phyloP scores from a whole-genome alignment of 2,329 filamentous ascomycete genomes.

The Fusarium praegraminearum region DNA sequence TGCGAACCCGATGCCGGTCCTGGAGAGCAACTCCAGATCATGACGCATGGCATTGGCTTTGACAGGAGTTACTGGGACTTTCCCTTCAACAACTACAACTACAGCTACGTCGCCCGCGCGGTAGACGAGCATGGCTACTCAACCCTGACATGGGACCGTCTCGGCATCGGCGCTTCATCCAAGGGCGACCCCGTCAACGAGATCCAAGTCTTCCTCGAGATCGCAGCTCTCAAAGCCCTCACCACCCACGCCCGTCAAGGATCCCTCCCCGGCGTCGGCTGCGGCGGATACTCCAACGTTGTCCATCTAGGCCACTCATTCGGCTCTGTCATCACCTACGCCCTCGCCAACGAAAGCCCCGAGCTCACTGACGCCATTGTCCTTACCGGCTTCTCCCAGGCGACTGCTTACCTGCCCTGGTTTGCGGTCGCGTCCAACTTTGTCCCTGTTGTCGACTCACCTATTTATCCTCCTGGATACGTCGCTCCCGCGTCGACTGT shows the following conservation, averaged over 20 bases:
- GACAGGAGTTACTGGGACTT: slow-evolving; percentile 71
- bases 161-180: slow-evolving; percentile 69
- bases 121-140: slow-evolving; percentile 67
- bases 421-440: slow-evolving; percentile 62
- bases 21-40: slow-evolving; percentile 54
- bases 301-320: slow-evolving; percentile 75
- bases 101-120: slow-evolving; percentile 70
- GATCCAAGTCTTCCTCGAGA: slow-evolving; percentile 68
- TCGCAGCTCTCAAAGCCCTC: slow-evolving; percentile 67
- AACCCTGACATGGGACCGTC: slow-evolving; percentile 71
- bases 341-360: slow-evolving; percentile 64
- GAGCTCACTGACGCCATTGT: slow-evolving; percentile 67
- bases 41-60: slow-evolving; percentile 58
- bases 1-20: slow-evolving; percentile 66
- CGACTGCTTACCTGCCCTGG: slow-evolving; percentile 57
- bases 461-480: slow-evolving; percentile 64
- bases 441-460: slow-evolving; percentile 55
- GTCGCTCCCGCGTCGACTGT: slow-evolving; percentile 60
- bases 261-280: slow-evolving; percentile 56
- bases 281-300: slow-evolving; percentile 55
- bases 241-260: slow-evolving; percentile 63
- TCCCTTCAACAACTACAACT: slow-evolving; percentile 67
- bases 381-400: slow-evolving; percentile 70
- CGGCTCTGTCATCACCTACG: slow-evolving; percentile 69
- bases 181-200: slow-evolving; percentile 70